Evolutionary conservation across 2,329 filamentous ascomycete species (phyloP), one percentile per base, ranked within the genome.

Genomic region (Dactylellina drechsleri): DNA sequence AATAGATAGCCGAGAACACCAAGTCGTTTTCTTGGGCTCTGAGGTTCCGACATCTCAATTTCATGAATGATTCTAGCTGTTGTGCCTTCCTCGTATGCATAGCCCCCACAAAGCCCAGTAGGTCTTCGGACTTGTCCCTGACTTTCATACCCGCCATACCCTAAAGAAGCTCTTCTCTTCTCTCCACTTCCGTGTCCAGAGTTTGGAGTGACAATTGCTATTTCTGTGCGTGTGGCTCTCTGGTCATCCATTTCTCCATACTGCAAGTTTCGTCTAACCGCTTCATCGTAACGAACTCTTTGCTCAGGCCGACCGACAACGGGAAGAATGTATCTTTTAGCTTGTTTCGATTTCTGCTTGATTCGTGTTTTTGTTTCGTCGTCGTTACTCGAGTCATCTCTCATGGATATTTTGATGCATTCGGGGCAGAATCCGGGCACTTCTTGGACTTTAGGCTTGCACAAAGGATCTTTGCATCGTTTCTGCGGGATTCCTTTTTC

Each of bases 361-460:
- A 31, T 62, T 57, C 28, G 56, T 13, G 41, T 49, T 31, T 41
- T 59, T 6, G 45, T 16, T 23, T 52, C 43, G 28, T 13, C 56
- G 1, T 66, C 57, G 18, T 28, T 62, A 15, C 56, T 58, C 10
- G 57, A 74, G n/a, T 62, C 61, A 28, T 67, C 57, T 31, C 54
- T 47, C 56, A 74, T 60, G 7, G 56, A 57, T 18, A 62, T 57
- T 15, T 47, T 20, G 12, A 74, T 62, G 40, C 70, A 74, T 20
- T 66, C 49, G 15, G 70, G 70, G 28, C 70, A 74, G 26, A 74
- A 62, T 1, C 70, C 70, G 10, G 57, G 28, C 3, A 66, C 43
- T n/a, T 60, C 53, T 20, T 62, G 36, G 12, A 74, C 40, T 36
- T 43, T 62, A 23, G 70, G 61, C 12, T 57, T 36, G 23, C 70